Conservation (phyloP, 306 rosid genomes). For the Hippophae gyantsensis region DNA sequence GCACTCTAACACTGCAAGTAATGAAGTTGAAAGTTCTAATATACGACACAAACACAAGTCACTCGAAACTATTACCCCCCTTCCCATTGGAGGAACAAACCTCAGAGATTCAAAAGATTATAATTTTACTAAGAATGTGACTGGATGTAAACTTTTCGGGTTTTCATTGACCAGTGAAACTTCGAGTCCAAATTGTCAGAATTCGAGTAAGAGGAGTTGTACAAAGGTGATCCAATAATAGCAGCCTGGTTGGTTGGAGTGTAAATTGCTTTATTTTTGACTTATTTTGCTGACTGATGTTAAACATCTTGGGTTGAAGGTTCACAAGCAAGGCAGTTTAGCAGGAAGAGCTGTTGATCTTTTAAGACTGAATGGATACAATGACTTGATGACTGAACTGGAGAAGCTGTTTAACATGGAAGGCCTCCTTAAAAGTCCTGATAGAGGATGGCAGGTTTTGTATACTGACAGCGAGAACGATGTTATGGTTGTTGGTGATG, state of each 20-base stretch:
- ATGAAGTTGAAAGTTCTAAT: slow-evolving; percentile 42
- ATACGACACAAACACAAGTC: slow-evolving; percentile 35
- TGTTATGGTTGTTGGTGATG: slow-evolving; percentile 96
- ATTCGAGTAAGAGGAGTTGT: slow-evolving; percentile 73
- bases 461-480: slow-evolving; percentile 89
- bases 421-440: slow-evolving; percentile 73
- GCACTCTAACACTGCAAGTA: slow-evolving; percentile 38
- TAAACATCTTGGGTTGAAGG: slow-evolving; percentile 59
- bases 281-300: slow-evolving; percentile 43
- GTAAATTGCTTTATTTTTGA: slow-evolving; percentile 34
- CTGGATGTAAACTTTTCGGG: slow-evolving; percentile 71
- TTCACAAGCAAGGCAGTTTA: slow-evolving; percentile 98
- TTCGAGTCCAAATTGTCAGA: slow-evolving; percentile 28
- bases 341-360: slow-evolving; percentile 98
- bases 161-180: slow-evolving; percentile 63
- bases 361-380: slow-evolving; percentile 66
- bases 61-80: slow-evolving; percentile 35
- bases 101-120: slow-evolving; percentile 48
- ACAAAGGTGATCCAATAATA: slow-evolving; percentile 75
- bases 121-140: slow-evolving; percentile 32
- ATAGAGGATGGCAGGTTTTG: slow-evolving; percentile 79
- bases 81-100: slow-evolving; percentile 35
- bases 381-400: slow-evolving; percentile 66
- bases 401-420: slow-evolving; percentile 94
- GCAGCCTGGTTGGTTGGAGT: slow-evolving; percentile 35